Conservation (phyloP, 73 alveolate genomes). For the Uronychia setigera region DNA sequence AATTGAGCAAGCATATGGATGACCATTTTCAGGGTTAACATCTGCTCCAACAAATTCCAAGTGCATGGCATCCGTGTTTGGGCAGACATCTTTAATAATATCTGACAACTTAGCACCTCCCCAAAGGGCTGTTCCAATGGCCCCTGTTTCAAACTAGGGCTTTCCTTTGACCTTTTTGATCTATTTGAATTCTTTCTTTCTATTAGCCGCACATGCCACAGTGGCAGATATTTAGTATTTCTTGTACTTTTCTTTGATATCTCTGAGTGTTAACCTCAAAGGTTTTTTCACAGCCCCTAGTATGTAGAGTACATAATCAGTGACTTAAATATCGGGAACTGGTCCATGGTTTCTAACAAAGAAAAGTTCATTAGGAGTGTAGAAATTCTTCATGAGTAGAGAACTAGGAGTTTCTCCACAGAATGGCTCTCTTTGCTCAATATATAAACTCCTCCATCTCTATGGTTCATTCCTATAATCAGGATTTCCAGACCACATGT, state of each 20-base stretch:
- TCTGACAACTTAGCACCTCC: slow-evolving; percentile 54
- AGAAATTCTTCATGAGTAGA: slow-evolving; percentile 23
- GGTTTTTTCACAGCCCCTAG: slow-evolving; percentile 29
- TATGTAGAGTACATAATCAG: slow-evolving; percentile 14
- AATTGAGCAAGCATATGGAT: slow-evolving; percentile 34
- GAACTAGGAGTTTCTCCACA: slow-evolving; percentile 55
- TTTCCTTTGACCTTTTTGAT: slow-evolving; percentile 59
- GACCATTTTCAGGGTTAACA: slow-evolving; percentile 31
- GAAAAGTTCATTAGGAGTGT: slow-evolving; percentile 57
- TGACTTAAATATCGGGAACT: slow-evolving; percentile 44
- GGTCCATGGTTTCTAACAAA: slow-evolving; percentile 61
- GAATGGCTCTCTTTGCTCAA: slow-evolving; percentile 31
- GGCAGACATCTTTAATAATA: slow-evolving; percentile 38
- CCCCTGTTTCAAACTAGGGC: slow-evolving; percentile 65
- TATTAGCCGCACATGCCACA: slow-evolving; percentile 78
- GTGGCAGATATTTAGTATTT: slow-evolving; percentile 39
- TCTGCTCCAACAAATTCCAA: slow-evolving; percentile 45
- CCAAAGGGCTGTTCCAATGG: slow-evolving; percentile 68
- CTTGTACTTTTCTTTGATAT: slow-evolving; percentile 17
- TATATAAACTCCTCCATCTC: not conserved
- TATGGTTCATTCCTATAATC: not conserved
- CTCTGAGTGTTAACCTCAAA: slow-evolving; percentile 22
- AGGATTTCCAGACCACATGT: not conserved
- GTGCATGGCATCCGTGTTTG: slow-evolving; percentile 40
- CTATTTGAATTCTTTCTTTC: slow-evolving; percentile 63